Conservation (phyloP, 441 rosid species). For the Metrosideros polymorpha region DNA sequence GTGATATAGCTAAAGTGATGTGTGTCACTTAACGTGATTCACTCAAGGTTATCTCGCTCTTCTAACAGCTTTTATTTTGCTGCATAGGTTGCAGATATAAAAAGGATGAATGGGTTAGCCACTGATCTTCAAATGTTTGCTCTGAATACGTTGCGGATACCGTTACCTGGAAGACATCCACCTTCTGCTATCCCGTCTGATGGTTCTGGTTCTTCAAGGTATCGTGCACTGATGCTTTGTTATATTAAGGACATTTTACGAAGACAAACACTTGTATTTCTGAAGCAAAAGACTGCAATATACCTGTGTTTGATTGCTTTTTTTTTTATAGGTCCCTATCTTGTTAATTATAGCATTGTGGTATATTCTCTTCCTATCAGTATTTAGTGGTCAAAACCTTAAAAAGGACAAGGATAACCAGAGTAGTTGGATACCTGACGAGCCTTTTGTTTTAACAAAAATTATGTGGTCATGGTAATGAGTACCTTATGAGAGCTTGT, state of each 20-base stretch:
- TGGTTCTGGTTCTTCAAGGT: slow-evolving; percentile 29
- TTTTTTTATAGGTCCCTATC: background rate
- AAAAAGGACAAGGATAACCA: background rate
- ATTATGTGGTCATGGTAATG: background rate
- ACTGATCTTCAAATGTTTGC: slow-evolving; percentile 75
- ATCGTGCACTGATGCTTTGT: background rate
- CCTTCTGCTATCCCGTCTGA: slow-evolving; percentile 29
- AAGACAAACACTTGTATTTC: background rate
- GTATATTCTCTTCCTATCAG: background rate
- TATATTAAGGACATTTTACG: background rate
- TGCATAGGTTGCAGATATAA: slow-evolving; percentile 49
- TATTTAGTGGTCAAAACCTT: background rate
- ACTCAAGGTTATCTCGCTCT: background rate
- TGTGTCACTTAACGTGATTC: background rate
- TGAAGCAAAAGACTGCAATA: background rate
- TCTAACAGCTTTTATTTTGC: background rate
- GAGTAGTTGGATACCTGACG: background rate
- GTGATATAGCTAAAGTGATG: background rate
- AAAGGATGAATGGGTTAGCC: slow-evolving; percentile 45
- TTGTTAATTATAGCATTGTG: background rate
- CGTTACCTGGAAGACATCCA: slow-evolving; percentile 55
- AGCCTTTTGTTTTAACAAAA: background rate
- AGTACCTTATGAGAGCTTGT: background rate
- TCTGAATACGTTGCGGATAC: slow-evolving; percentile 38
- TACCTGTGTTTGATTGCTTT: background rate